Conservation (phyloP, 1,139 yeast species). For the Taphrina wiesneri region DNA sequence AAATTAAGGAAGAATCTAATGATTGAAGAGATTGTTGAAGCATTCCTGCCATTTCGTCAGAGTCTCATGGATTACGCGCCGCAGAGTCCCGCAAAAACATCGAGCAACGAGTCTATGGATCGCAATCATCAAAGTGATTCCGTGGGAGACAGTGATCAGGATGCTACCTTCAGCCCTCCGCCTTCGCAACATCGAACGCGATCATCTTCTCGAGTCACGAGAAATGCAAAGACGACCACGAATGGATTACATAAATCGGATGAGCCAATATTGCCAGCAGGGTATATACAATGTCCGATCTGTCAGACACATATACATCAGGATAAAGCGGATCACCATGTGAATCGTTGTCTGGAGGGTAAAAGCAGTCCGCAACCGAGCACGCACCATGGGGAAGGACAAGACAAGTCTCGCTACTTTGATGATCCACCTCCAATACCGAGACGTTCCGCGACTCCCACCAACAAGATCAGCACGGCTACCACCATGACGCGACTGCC, state of each 20-base stretch:
- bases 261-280: not conserved
- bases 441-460: not conserved
- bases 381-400: not conserved
- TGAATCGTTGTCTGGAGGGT: constrained; percentile 29
- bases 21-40: constrained; percentile 69
- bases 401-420: constrained; percentile 1
- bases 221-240: not conserved
- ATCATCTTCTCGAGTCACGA: not conserved
- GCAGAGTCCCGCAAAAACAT: not conserved
- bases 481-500: constrained; percentile 48
- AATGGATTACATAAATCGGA: not conserved
- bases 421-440: not conserved
- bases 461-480: not conserved
- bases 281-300: constrained; percentile 38
- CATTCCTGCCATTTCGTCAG: constrained; percentile 48
- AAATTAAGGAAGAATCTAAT: constrained; percentile 65
- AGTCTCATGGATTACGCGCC: constrained; percentile 25
- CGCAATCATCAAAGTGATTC: not conserved
- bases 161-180: not conserved
- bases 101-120: not conserved
- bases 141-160: not conserved
- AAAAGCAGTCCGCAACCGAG: not conserved
- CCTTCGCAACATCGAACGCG: not conserved
- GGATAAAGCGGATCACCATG: constrained; percentile 37
- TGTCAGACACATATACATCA: constrained; percentile 37